phyloP scores from a whole-genome alignment of 1,284 basidiomycete genomes.

The Heterobasidion irregulare region DNA sequence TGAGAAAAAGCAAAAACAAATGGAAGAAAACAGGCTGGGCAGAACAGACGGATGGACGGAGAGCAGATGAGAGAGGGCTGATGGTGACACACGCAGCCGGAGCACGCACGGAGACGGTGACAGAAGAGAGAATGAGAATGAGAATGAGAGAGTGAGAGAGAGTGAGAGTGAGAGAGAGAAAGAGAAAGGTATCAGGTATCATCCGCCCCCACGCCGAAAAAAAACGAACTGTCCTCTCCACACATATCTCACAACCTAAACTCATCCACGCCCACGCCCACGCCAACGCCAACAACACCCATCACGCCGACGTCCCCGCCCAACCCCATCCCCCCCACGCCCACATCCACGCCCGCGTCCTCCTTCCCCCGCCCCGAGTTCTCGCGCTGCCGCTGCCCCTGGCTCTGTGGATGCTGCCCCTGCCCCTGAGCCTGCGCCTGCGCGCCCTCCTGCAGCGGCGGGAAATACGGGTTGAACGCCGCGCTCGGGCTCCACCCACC shows the following conservation, averaged over 20 bases:
- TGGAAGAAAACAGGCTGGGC: too few species aligned
- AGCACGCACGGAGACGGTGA: background rate
- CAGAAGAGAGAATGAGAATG: too few species aligned
- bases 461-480: conserved; percentile 64
- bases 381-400: background rate
- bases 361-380: too few species aligned
- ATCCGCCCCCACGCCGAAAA: background rate
- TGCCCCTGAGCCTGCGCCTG: too few species aligned
- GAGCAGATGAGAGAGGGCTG: too few species aligned
- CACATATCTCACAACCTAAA: background rate
- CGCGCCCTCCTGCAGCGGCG: conserved; percentile 22
- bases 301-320: background rate
- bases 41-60: background rate
- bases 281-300: too few species aligned
- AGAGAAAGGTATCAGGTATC: background rate
- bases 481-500: background rate
- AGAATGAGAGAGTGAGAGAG: background rate
- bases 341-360: too few species aligned
- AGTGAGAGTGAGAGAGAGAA: background rate
- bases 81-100: too few species aligned
- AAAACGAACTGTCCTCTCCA: background rate
- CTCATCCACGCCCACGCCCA: background rate
- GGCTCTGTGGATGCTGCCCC: conserved; percentile 6
- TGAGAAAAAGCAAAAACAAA: too few species aligned
- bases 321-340: background rate